Percentiles rank a stretch among this genome's conserved stretches.
Evolutionary conservation across 495 filamentous ascomycete species (phyloP).

Genomic region (Glonium stellatum): DNA sequence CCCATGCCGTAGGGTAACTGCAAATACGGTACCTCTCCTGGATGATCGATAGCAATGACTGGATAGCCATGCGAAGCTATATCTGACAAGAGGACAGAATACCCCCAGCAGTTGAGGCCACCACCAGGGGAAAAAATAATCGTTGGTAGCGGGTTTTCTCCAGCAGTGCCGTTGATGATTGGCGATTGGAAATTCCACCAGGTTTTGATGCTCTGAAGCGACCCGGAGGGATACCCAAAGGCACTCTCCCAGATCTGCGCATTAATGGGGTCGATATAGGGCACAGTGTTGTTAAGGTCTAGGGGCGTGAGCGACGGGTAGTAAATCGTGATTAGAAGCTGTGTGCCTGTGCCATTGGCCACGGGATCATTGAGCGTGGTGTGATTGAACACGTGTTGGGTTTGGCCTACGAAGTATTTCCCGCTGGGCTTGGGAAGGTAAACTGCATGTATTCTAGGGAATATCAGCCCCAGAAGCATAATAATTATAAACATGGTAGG

Average conservation of each 20-base stretch:
- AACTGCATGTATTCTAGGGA: too few species aligned
- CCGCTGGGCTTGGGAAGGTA: too few species aligned
- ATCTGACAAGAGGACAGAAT: constrained; percentile 12
- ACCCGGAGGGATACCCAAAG: not conserved
- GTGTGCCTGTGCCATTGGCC: not conserved
- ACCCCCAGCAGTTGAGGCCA: constrained; percentile 3
- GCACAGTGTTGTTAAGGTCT: not conserved
- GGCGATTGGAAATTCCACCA: constrained; percentile 5
- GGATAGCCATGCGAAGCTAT: constrained; percentile 22
- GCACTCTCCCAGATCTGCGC: not conserved
- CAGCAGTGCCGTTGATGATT: not conserved
- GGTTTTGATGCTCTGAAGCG: constrained; percentile 10
- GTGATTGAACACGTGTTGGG: constrained; percentile 21
- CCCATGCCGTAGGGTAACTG: constrained; percentile 13
- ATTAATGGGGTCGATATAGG: constrained; percentile 6
- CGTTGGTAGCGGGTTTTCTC: constrained; percentile 1
- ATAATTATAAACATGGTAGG: too few species aligned
- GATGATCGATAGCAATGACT: constrained; percentile 18
- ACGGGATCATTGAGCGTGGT: constrained; percentile 21
- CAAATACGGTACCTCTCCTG: constrained; percentile 17
- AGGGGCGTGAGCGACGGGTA: constrained; percentile 8
- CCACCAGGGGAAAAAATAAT: constrained; percentile 16
- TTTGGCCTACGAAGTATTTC: constrained; percentile 18
- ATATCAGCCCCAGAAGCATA: too few species aligned
- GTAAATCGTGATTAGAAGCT: constrained; percentile 11